phyloP scores from a whole-genome alignment of 1,139 yeast species.

The Magnusiomyces ingens region DNA sequence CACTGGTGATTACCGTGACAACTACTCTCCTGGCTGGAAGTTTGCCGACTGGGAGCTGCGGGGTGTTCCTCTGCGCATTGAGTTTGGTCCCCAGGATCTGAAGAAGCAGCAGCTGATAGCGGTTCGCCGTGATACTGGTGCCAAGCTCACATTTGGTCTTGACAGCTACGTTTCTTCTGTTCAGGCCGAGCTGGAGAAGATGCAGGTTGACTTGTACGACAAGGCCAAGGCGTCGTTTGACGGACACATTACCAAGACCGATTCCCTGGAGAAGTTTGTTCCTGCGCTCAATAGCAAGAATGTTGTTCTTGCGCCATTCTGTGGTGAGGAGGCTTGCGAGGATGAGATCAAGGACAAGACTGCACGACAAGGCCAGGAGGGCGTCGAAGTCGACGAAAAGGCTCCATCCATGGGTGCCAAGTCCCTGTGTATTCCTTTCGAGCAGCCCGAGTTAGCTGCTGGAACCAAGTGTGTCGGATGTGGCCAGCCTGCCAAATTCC shows the following conservation, averaged over 20 bases:
- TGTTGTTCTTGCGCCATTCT: conserved; percentile 92
- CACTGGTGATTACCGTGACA: conserved; percentile 81
- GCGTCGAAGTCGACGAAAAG: conserved; percentile 84
- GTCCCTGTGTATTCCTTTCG: conserved; percentile 91
- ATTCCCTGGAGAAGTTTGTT: conserved; percentile 87
- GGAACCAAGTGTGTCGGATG: conserved; percentile 83
- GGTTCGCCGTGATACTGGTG: conserved; percentile 88
- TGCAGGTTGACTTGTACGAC: conserved; percentile 67
- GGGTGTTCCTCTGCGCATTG: conserved; percentile 91
- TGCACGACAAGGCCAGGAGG: conserved; percentile 71
- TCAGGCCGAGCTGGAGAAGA: conserved; percentile 69
- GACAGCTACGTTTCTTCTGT: conserved; percentile 59
- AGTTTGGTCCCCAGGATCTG: conserved; percentile 93
- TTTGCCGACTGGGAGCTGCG: conserved; percentile 95
- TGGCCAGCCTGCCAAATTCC: conserved; percentile 63
- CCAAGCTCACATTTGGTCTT: conserved; percentile 60
- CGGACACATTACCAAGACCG: conserved; percentile 70
- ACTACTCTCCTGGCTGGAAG: conserved; percentile 98
- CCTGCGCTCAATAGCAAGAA: conserved; percentile 89
- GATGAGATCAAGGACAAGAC: conserved; percentile 94
- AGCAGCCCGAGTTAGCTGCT: conserved; percentile 73
- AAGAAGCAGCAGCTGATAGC: conserved; percentile 73
- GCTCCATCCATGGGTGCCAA: conserved; percentile 99
- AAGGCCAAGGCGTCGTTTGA: conserved; percentile 82
- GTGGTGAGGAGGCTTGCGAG: conserved; percentile 91